Percentiles rank a stretch among this genome's conserved stretches.
These are phyloP conservation scores for Trichoderma koningiopsis DNA, from an alignment of 2,329 filamentous ascomycete species.

Conservation along the genomic window DNA sequence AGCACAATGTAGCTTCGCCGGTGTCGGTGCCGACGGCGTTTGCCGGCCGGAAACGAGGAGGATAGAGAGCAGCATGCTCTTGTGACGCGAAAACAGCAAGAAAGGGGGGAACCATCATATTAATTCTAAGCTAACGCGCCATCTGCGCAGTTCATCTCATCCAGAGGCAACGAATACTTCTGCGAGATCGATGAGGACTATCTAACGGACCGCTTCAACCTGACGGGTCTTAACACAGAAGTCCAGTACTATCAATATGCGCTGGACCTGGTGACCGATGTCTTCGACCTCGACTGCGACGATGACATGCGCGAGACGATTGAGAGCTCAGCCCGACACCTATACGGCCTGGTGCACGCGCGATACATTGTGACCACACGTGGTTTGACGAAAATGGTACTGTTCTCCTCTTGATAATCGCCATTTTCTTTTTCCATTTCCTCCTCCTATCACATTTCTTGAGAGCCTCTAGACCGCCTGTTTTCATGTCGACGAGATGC, in stretches of 20 bases:
- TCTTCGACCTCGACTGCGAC: constrained; percentile 98
- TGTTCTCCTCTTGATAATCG: not conserved
- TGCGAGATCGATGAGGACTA: constrained; percentile 99
- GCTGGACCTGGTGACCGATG: constrained; percentile 93
- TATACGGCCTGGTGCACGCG: constrained; percentile 95
- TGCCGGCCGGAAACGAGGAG: not conserved
- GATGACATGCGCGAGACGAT: constrained; percentile 98
- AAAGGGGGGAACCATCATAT: not conserved
- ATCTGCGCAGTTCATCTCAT: constrained; percentile 85
- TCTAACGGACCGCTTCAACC: constrained; percentile 95
- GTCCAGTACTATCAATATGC: constrained; percentile 99
- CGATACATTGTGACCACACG: constrained; percentile 96
- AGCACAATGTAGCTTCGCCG: not conserved
- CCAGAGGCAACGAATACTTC: constrained; percentile 97
- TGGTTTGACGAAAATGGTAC: constrained; percentile 93
- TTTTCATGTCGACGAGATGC: not conserved
- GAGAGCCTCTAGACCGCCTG: not conserved
- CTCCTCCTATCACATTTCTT: not conserved
- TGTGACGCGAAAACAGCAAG: not conserved
- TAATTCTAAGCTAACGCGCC: not conserved
- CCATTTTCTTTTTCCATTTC: not conserved
- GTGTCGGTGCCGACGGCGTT: not conserved
- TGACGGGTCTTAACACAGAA: constrained; percentile 94
- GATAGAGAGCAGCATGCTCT: not conserved
- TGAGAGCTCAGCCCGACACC: constrained; percentile 92